Conservation (phyloP, 2,329 filamentous ascomycete species). For the Fusarium nelsonii region DNA sequence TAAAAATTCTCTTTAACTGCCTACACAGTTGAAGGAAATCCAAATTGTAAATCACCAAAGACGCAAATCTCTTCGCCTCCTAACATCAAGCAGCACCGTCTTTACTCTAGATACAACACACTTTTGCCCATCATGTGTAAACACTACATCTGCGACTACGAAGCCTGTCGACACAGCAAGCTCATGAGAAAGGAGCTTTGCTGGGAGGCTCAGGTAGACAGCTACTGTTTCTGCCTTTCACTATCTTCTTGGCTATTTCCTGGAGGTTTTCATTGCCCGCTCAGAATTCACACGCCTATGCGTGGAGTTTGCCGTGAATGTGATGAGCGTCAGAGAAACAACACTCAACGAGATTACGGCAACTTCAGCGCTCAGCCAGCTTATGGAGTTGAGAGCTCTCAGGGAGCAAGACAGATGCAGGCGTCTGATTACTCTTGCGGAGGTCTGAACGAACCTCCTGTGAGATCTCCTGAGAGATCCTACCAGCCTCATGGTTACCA, state of each 20-base stretch:
- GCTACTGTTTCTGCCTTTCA: slow-evolving; percentile 1
- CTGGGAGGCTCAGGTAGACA: slow-evolving; percentile 9
- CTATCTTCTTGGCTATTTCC: not conserved
- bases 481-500: slow-evolving; percentile 4
- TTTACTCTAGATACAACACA: not conserved
- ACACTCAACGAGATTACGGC: not conserved
- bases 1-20: not conserved
- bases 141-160: slow-evolving; percentile 1
- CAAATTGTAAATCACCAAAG: not conserved
- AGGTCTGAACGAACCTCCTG: not conserved
- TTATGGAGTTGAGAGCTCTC: not conserved
- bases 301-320: slow-evolving; percentile 4
- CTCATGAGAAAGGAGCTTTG: not conserved
- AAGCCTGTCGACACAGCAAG: slow-evolving; percentile 1
- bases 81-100: not conserved
- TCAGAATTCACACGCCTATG: not conserved
- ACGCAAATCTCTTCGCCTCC: not conserved
- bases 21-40: not conserved
- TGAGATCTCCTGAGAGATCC: slow-evolving; percentile 3
- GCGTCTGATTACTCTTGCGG: not conserved
- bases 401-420: not conserved
- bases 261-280: not conserved
- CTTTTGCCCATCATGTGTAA: slow-evolving; percentile 9
- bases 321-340: not conserved
- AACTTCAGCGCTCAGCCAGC: not conserved